Percentiles rank a stretch among this genome's conserved stretches.
These are phyloP conservation scores for Penicillium paxilli DNA, from an alignment of 495 filamentous ascomycete genomes.

Conservation along the genomic window DNA sequence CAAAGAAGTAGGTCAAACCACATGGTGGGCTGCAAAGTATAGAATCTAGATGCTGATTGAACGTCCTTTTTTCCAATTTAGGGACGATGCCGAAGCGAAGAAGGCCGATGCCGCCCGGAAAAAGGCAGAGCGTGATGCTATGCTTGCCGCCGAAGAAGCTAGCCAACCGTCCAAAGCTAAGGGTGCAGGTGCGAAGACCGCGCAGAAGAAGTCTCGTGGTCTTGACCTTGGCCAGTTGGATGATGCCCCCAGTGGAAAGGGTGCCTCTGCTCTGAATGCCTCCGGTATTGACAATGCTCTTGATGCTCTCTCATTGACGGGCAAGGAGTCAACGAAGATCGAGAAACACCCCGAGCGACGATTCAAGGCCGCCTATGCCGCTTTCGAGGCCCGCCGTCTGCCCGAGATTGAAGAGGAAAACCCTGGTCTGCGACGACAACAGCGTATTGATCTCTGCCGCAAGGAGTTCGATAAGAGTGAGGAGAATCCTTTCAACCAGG, in stretches of 20 bases:
- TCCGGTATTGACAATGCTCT: constrained; percentile 89
- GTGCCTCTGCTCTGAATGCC: constrained; percentile 65
- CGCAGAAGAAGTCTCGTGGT: constrained; percentile 64
- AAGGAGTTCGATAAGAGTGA: constrained; percentile 92
- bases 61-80: constrained; percentile 32
- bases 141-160: constrained; percentile 81
- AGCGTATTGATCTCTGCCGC: constrained; percentile 73
- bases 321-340: constrained; percentile 57
- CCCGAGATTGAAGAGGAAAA: constrained; percentile 82
- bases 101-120: constrained; percentile 82
- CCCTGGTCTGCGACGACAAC: constrained; percentile 72
- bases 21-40: not conserved
- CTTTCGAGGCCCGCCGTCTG: constrained; percentile 79
- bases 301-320: constrained; percentile 73
- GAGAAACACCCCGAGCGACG: constrained; percentile 85
- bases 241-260: constrained; percentile 44
- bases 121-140: constrained; percentile 83
- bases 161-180: constrained; percentile 57
- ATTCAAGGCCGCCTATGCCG: constrained; percentile 85
- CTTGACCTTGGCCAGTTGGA: constrained; percentile 73
- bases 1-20: constrained; percentile 68
- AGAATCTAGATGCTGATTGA: not conserved
- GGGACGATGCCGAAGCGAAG: constrained; percentile 82
- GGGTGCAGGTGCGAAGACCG: constrained; percentile 59
- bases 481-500: constrained; percentile 94